A percentile compares a stretch with the other conserved stretches of the same genome.
Evolutionary conservation across 1,139 yeast genomes (phyloP).

Genomic region (Geotrichum candidum): DNA sequence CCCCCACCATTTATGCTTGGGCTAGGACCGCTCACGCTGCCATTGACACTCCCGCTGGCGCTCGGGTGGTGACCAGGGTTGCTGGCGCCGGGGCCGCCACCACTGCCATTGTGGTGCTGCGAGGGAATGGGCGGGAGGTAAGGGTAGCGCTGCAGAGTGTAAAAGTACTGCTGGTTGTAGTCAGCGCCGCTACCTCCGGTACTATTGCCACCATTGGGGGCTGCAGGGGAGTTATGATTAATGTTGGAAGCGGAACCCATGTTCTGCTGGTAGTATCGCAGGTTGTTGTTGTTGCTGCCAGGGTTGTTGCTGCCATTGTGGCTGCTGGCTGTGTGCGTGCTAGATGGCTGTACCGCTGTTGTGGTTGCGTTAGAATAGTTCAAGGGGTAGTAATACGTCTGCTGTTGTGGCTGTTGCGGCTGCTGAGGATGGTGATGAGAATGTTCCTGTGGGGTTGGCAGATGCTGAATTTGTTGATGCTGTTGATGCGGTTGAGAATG

Average conservation of each 20-base stretch:
- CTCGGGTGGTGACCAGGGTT: too few relatives aligned
- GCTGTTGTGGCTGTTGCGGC: neutral
- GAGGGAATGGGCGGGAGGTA: neutral
- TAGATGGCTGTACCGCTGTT: neutral
- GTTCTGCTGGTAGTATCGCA: conserved; percentile 1
- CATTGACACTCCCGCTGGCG: neutral
- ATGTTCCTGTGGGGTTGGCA: too few relatives aligned
- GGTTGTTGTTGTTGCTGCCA: neutral
- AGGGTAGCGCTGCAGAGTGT: neutral
- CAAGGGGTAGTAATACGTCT: neutral
- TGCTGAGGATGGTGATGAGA: neutral
- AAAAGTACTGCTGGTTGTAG: neutral
- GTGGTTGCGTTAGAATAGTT: neutral
- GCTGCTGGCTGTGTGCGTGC: neutral
- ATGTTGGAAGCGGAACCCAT: neutral
- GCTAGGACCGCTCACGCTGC: neutral
- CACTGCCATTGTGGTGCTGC: neutral
- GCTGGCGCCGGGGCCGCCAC: neutral
- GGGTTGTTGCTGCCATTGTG: neutral
- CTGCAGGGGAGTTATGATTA: neutral
- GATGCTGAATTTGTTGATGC: neutral
- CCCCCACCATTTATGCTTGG: too few relatives aligned
- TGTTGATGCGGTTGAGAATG: conserved; percentile 2
- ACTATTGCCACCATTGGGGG: neutral
- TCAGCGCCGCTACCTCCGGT: neutral